Conservation (phyloP, 805 yeast genomes). For the Alloascoidea africana region DNA sequence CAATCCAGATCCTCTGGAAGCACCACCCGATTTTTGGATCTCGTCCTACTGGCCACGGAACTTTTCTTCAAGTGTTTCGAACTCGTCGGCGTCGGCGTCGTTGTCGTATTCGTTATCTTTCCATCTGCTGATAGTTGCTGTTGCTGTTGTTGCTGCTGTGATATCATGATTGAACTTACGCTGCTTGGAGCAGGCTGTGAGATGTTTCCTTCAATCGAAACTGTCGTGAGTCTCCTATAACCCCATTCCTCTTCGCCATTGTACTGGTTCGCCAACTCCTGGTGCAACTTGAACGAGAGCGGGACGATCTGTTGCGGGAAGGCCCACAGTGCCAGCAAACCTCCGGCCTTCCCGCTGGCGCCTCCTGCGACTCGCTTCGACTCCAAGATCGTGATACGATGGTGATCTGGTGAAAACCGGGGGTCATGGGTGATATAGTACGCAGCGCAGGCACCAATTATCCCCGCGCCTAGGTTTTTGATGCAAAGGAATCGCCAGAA, state of each 20-base stretch:
- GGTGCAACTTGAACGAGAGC: conserved; percentile 72
- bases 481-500: too few relatives aligned
- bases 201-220: conserved; percentile 72
- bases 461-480: conserved; percentile 74
- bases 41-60: neutral
- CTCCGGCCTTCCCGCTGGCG: conserved; percentile 96
- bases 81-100: too few relatives aligned
- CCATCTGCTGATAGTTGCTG: too few relatives aligned
- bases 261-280: conserved; percentile 61
- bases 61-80: too few relatives aligned
- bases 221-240: conserved; percentile 75
- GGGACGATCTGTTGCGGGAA: conserved; percentile 93
- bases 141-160: too few relatives aligned
- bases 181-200: too few relatives aligned
- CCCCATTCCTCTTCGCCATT: conserved; percentile 90
- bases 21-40: neutral
- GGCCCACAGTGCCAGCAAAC: conserved; percentile 88
- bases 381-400: conserved; percentile 77
- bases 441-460: conserved; percentile 91
- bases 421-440: conserved; percentile 80
- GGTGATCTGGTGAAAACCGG: conserved; percentile 49
- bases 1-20: conserved; percentile 61
- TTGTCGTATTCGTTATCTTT: too few relatives aligned
- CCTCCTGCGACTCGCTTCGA: conserved; percentile 93
- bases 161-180: too few relatives aligned